These are phyloP conservation scores for Pythium oligandrum DNA, from an alignment of 352 stramenopile genomes.

Conservation along the genomic window DNA sequence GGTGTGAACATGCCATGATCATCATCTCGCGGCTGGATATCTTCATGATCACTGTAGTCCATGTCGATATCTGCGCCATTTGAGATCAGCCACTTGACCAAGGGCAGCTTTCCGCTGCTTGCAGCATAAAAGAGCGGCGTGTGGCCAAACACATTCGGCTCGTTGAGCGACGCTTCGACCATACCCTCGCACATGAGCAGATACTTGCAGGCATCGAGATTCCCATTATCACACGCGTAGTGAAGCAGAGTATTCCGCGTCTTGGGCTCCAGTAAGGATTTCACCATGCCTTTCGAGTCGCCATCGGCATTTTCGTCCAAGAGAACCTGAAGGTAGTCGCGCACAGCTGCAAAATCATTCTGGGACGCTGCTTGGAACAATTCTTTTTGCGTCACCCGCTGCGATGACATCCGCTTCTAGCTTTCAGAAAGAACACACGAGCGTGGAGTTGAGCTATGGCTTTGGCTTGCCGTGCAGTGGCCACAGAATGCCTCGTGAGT, in stretches of 20 bases:
- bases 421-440: background rate
- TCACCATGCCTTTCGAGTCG: conserved; percentile 14
- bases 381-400: conserved; percentile 43
- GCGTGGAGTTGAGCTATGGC: background rate
- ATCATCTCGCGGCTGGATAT: conserved; percentile 41
- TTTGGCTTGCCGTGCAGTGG: background rate
- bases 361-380: conserved; percentile 66
- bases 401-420: background rate
- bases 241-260: conserved; percentile 74
- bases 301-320: conserved; percentile 26
- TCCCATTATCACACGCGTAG: conserved; percentile 79
- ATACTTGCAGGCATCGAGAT: conserved; percentile 78
- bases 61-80: conserved; percentile 81
- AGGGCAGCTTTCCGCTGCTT: conserved; percentile 58
- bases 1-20: conserved; percentile 75
- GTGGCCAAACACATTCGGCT: conserved; percentile 70
- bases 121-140: conserved; percentile 77
- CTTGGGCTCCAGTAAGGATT: conserved; percentile 50
- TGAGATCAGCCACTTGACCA: conserved; percentile 84
- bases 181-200: conserved; percentile 72
- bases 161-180: conserved; percentile 55
- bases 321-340: conserved; percentile 51
- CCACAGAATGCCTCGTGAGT: background rate
- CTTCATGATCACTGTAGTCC: conserved; percentile 62
- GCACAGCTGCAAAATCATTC: conserved; percentile 57